Evolutionary conservation across 1,284 basidiomycete genomes (phyloP).

Genomic region (Vanrija humicola): DNA sequence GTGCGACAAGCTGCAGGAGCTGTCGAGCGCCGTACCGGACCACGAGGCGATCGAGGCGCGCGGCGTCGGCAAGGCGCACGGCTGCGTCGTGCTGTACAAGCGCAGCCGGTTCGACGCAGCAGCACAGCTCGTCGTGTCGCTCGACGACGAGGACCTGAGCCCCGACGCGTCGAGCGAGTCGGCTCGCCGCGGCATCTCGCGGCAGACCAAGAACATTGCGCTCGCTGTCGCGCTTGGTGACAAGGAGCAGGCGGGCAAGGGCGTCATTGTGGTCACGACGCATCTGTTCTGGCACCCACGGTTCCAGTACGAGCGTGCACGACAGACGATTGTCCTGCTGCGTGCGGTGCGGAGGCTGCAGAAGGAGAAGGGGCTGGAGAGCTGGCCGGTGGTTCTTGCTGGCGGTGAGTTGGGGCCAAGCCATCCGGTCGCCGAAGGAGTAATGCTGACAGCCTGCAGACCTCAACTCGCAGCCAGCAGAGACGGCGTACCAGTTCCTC

Average conservation of each 20-base stretch:
- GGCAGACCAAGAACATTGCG: slow-evolving; percentile 77
- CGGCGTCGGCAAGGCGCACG: slow-evolving; percentile 72
- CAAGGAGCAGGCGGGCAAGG: slow-evolving; percentile 38
- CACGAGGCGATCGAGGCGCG: slow-evolving; percentile 58
- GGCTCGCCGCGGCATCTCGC: slow-evolving; percentile 56
- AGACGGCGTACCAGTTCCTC: slow-evolving; percentile 79
- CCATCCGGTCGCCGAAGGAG: slow-evolving; percentile 10
- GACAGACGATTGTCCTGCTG: slow-evolving; percentile 59
- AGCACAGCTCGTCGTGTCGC: slow-evolving; percentile 20
- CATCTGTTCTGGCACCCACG: slow-evolving; percentile 85
- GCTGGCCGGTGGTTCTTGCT: slow-evolving; percentile 75
- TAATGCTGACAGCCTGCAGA: slow-evolving; percentile 54
- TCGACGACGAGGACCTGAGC: slow-evolving; percentile 14
- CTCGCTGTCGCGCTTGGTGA: slow-evolving; percentile 64
- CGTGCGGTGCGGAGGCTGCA: slow-evolving; percentile 64
- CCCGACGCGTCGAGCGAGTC: not conserved
- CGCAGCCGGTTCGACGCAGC: slow-evolving; percentile 54
- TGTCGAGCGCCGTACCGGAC: slow-evolving; percentile 57
- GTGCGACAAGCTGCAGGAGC: slow-evolving; percentile 60
- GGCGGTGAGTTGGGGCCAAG: slow-evolving; percentile 77
- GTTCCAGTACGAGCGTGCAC: slow-evolving; percentile 83
- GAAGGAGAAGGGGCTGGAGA: slow-evolving; percentile 50
- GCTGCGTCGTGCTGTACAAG: slow-evolving; percentile 72
- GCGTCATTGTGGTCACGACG: slow-evolving; percentile 67
- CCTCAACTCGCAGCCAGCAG: slow-evolving; percentile 86